These are phyloP conservation scores for Talaromyces sp. DNA, from an alignment of 2,329 filamentous ascomycete species.

Conservation along the genomic window DNA sequence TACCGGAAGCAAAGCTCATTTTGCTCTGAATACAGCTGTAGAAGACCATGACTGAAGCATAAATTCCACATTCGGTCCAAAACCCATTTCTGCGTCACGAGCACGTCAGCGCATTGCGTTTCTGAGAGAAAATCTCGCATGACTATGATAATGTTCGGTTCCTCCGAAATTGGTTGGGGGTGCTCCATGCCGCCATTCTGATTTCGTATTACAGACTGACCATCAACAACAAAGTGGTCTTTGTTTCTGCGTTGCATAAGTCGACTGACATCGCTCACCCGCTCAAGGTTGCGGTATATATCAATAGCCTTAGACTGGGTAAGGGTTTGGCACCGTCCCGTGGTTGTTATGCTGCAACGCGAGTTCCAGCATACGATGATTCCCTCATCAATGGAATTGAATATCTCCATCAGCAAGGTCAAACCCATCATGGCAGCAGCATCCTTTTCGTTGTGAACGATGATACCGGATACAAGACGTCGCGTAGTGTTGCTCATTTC, in stretches of 20 bases:
- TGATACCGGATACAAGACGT: constrained; percentile 38
- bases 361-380: constrained; percentile 45
- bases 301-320: constrained; percentile 57
- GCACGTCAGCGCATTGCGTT: constrained; percentile 43
- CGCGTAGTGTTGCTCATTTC: constrained; percentile 37
- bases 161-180: background rate
- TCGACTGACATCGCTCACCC: constrained; percentile 33
- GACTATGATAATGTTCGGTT: background rate
- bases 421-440: constrained; percentile 43
- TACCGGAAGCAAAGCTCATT: constrained; percentile 38
- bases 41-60: constrained; percentile 39
- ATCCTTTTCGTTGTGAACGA: constrained; percentile 44
- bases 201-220: background rate
- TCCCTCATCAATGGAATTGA: constrained; percentile 44
- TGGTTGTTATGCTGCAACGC: constrained; percentile 56
- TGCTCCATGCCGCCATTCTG: constrained; percentile 27
- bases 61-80: constrained; percentile 43
- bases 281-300: constrained; percentile 34
- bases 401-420: constrained; percentile 43
- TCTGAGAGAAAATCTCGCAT: constrained; percentile 26
- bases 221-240: background rate
- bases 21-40: constrained; percentile 34
- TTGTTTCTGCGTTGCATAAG: constrained; percentile 29
- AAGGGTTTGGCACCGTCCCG: constrained; percentile 61
- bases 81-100: constrained; percentile 44